Conservation (phyloP, 2,329 filamentous ascomycete species). For the Aspergillus sp. region DNA sequence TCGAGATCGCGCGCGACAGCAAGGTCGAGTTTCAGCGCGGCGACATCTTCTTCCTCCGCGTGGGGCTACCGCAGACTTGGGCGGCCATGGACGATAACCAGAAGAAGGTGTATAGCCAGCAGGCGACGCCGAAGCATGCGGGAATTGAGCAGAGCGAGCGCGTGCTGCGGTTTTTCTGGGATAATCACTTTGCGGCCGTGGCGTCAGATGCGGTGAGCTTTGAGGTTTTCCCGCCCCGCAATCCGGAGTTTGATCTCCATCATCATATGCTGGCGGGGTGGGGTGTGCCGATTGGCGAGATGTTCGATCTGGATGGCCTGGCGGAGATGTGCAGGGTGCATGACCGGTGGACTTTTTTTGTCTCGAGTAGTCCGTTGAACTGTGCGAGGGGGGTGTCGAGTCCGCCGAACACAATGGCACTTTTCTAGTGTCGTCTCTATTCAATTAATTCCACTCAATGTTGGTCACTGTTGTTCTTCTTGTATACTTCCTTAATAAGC, state of each 20-base stretch:
- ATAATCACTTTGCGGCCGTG: slow-evolving; percentile 58
- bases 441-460: not conserved
- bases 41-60: slow-evolving; percentile 41
- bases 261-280: slow-evolving; percentile 38
- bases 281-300: slow-evolving; percentile 41
- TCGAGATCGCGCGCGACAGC: slow-evolving; percentile 34
- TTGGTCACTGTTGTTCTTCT: not conserved
- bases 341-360: slow-evolving; percentile 39
- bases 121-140: slow-evolving; percentile 32
- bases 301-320: slow-evolving; percentile 41
- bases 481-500: not conserved
- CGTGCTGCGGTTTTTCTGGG: slow-evolving; percentile 59
- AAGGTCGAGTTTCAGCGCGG: slow-evolving; percentile 37
- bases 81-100: slow-evolving; percentile 28
- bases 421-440: slow-evolving; percentile 30
- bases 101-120: slow-evolving; percentile 30
- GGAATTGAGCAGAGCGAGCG: slow-evolving; percentile 41
- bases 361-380: slow-evolving; percentile 42
- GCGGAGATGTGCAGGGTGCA: slow-evolving; percentile 32
- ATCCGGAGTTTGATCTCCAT: slow-evolving; percentile 36
- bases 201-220: slow-evolving; percentile 61
- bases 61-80: slow-evolving; percentile 38
- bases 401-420: slow-evolving; percentile 45
- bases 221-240: slow-evolving; percentile 49
- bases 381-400: slow-evolving; percentile 41